Conservation (phyloP, 768 basidiomycete species). For the Rhodotorula graminis region DNA sequence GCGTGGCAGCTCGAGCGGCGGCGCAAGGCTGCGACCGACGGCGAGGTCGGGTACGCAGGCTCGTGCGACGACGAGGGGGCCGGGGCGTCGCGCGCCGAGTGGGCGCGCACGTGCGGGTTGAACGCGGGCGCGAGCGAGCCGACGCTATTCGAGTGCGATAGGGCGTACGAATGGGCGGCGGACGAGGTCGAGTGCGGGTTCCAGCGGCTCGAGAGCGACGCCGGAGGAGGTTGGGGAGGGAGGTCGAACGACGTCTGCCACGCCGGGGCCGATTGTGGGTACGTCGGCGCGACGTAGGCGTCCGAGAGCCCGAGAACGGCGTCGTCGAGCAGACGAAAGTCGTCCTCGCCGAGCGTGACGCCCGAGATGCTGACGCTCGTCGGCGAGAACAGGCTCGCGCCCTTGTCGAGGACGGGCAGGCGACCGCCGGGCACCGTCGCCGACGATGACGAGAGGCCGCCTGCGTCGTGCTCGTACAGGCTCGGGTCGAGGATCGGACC, state of each 20-base stretch:
- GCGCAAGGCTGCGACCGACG: not conserved
- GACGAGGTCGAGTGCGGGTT: not conserved
- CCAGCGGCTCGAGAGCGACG: not conserved
- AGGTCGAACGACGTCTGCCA: slow-evolving; percentile 25
- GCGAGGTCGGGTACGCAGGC: not conserved
- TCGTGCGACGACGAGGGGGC: not conserved
- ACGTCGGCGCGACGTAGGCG: not conserved
- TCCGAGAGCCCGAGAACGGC: not conserved
- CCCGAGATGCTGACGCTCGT: slow-evolving; percentile 21
- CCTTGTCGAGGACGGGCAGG: too few species aligned
- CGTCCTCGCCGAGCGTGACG: slow-evolving; percentile 26
- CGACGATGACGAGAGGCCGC: too few species aligned
- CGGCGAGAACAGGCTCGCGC: not conserved
- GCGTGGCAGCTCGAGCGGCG: not conserved
- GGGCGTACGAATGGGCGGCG: not conserved
- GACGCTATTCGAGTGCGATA: not conserved
- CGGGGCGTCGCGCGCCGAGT: not conserved
- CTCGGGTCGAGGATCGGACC: slow-evolving; percentile 15
- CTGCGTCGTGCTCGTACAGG: not conserved
- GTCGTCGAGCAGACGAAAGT: slow-evolving; percentile 20
- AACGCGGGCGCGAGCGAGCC: not conserved
- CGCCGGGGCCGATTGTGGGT: slow-evolving; percentile 26
- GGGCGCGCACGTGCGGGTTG: not conserved
- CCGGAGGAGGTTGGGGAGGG: not conserved
- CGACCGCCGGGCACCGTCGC: too few species aligned